Conservation (phyloP, 371 early-diverging fungal species). For the Rhizopus arrhizus region DNA sequence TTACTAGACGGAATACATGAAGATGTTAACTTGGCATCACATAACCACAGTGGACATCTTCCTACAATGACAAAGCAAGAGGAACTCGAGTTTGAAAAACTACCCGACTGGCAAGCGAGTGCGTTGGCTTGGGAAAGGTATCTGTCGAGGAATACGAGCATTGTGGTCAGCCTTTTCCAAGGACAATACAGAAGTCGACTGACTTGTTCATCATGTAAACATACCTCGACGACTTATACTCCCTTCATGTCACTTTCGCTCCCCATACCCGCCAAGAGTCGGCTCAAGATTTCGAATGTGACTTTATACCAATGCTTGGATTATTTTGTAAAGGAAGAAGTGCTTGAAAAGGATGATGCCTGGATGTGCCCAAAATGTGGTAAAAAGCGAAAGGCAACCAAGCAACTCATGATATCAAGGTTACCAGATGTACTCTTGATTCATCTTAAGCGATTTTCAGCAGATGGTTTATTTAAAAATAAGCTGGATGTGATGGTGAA, state of each 20-base stretch:
- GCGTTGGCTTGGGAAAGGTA: conserved; percentile 82
- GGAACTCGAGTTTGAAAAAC: conserved; percentile 43
- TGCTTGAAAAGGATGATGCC: conserved; percentile 85
- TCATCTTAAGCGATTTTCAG: conserved; percentile 93
- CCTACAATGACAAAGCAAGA: conserved; percentile 16
- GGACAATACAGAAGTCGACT: conserved; percentile 83
- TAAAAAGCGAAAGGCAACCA: conserved; percentile 70
- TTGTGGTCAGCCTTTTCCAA: conserved; percentile 92
- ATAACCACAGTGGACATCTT: neutral
- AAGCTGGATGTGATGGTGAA: conserved; percentile 88
- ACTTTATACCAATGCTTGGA: conserved; percentile 82
- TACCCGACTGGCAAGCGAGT: conserved; percentile 59
- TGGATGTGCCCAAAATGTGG: conserved; percentile 92
- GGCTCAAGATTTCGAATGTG: conserved; percentile 36
- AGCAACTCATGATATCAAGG: conserved; percentile 75
- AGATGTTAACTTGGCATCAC: conserved; percentile 60
- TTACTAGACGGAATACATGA: conserved; percentile 79
- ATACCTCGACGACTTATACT: conserved; percentile 89
- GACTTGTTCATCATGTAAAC: conserved; percentile 79
- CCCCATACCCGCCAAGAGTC: conserved; percentile 76
- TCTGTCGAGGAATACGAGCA: conserved; percentile 74
- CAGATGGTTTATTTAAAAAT: conserved; percentile 88
- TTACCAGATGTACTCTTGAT: conserved; percentile 89
- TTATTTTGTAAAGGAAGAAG: conserved; percentile 82
- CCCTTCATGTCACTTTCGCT: conserved; percentile 91